Percentiles rank a stretch among this genome's conserved stretches.
Conservation (phyloP, 495 filamentous ascomycete genomes). For the Amphirosellinia nigrospora region DNA sequence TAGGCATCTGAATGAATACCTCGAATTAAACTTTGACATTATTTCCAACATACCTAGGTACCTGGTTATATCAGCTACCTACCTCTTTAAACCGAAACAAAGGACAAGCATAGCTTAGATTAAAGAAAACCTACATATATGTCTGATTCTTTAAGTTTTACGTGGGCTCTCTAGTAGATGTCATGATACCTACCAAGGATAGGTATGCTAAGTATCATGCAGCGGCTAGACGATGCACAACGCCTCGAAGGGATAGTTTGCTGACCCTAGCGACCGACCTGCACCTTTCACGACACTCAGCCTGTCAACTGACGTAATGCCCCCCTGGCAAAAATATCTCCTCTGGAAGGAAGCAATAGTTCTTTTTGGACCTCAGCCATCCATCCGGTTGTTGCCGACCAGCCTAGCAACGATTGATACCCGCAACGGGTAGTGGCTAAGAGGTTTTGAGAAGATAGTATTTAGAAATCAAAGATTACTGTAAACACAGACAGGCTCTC, state of each 20-base stretch:
- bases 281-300: constrained; percentile 9
- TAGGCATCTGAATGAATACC: too few relatives aligned
- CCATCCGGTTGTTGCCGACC: constrained; percentile 17
- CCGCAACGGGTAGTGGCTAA: not conserved
- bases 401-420: constrained; percentile 6
- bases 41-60: too few relatives aligned
- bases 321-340: not conserved
- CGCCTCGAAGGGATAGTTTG: not conserved
- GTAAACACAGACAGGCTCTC: too few relatives aligned
- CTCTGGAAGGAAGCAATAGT: not conserved
- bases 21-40: too few relatives aligned
- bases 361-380: not conserved
- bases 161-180: not conserved
- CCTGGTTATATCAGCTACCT: too few relatives aligned
- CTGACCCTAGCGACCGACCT: not conserved
- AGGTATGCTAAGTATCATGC: not conserved
- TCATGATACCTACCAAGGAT: not conserved
- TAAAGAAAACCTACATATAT: too few relatives aligned
- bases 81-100: too few relatives aligned
- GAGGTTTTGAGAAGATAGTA: not conserved
- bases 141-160: not conserved
- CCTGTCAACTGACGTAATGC: constrained; percentile 22
- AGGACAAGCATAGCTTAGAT: too few relatives aligned
- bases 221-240: constrained; percentile 1
- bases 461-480: not conserved